Percentiles rank a stretch among this genome's conserved stretches.
These are phyloP conservation scores for Castanea crenata DNA, from an alignment of 306 rosid species.

Conservation along the genomic window DNA sequence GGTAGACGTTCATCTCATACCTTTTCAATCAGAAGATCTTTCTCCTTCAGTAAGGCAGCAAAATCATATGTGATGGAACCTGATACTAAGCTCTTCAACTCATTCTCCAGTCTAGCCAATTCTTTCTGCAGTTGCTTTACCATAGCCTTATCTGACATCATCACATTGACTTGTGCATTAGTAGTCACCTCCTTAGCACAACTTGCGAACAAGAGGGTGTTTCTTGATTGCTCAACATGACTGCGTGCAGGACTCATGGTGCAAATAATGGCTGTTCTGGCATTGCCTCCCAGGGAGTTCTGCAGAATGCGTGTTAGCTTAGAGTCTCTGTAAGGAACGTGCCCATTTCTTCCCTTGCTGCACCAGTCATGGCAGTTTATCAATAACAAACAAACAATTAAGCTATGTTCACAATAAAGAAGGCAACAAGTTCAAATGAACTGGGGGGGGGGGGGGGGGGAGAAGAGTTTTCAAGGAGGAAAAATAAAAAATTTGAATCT, in stretches of 20 bases:
- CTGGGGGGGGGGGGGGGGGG: too few relatives aligned
- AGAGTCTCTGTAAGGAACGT: constrained; percentile 86
- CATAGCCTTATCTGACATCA: constrained; percentile 78
- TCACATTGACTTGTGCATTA: constrained; percentile 75
- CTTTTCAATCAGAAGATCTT: constrained; percentile 73
- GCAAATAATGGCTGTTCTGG: constrained; percentile 92
- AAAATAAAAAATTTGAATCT: not conserved
- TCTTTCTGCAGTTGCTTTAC: constrained; percentile 76
- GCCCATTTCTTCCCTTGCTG: constrained; percentile 84
- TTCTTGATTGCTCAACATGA: constrained; percentile 85
- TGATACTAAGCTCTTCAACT: constrained; percentile 51
- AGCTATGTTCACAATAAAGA: not conserved
- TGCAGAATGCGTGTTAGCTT: constrained; percentile 91
- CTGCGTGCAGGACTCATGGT: constrained; percentile 83
- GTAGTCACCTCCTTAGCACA: constrained; percentile 87
- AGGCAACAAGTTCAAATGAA: constrained; percentile 5
- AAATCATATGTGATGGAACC: constrained; percentile 27
- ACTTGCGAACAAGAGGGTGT: constrained; percentile 78
- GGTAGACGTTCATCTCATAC: constrained; percentile 28
- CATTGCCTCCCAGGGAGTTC: constrained; percentile 89
- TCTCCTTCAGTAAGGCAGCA: constrained; percentile 61
- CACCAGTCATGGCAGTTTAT: constrained; percentile 25
- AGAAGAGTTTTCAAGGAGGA: not conserved
- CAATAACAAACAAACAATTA: not conserved
- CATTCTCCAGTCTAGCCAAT: constrained; percentile 66